Evolutionary conservation across 495 filamentous ascomycete species (phyloP), one percentile per base, ranked within the genome.

Genomic region (Cairneyella variabilis): DNA sequence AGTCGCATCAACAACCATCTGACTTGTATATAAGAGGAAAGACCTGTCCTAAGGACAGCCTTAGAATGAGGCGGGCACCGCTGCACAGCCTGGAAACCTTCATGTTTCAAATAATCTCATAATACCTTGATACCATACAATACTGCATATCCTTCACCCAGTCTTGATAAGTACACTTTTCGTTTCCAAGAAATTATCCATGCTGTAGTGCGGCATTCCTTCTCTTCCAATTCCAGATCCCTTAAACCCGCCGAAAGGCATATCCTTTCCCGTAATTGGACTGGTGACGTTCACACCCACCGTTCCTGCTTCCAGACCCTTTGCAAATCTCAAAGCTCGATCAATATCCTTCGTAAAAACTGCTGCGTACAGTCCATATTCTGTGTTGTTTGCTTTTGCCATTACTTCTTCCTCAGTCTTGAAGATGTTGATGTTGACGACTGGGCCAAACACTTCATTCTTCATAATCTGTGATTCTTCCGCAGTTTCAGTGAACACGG

Each of bases 331-430:
- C 61, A 95, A 79, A 11, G 85, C 90, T 55, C 80, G 67, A 48
- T 87, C 84, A 53, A 92, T 61, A 59, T 96, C 78, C 63, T 83
- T 83, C 1, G 90, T 95, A 65, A 95, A 96, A 34, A 97, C 83
- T 21, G 89, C 88, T 3, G 88, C 85, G 2, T 84, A 83, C 4
- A 95, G 84, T 25, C 91, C 91, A 34, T 91, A 82, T 49, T 86
- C 78, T 27, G 89, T 92, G 54, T 85, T 70, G 69, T 96, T 97
- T 8, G 91, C 90, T 39, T 90, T 82, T 39, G 64, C 60, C 46
- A 96, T 71, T 11, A 84, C 88, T 69, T 91, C 85, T 48, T 86
- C 83, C 40, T 89, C 76, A 3, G 60, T 73, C 48, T 76, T 69
- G 48, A 85, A 82, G 14, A 63, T 67, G 54, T 74, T 73, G 12